Evolutionary conservation across 805 yeast genomes (phyloP).

Genomic region (Candida namnaoensis): DNA sequence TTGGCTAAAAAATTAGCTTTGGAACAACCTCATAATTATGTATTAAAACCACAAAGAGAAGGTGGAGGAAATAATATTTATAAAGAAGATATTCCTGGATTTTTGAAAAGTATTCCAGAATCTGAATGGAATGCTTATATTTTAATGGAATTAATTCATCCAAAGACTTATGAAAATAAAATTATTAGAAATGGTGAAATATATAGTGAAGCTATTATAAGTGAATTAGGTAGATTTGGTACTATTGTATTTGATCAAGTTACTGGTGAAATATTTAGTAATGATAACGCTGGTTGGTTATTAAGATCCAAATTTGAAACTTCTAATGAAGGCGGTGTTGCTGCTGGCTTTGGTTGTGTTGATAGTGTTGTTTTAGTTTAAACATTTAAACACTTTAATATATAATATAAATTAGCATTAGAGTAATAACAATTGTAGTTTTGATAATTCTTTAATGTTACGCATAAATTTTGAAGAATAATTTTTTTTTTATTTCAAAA

Average conservation of each 20-base stretch:
- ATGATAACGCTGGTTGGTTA: constrained; percentile 75
- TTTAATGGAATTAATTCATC: constrained; percentile 86
- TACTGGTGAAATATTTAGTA: constrained; percentile 45
- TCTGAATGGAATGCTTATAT: constrained; percentile 85
- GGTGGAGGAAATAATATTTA: constrained; percentile 98
- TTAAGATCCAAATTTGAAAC: constrained; percentile 81
- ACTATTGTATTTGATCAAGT: constrained; percentile 65
- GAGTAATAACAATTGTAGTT: too few relatives aligned
- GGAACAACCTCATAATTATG: constrained; percentile 61
- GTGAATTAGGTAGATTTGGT: constrained; percentile 92
- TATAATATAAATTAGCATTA: too few relatives aligned
- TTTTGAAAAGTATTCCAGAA: constrained; percentile 50
- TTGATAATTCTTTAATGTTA: too few relatives aligned
- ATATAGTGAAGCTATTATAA: constrained; percentile 64
- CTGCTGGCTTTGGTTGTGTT: constrained; percentile 97
- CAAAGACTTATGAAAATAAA: constrained; percentile 60
- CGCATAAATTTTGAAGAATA: too few relatives aligned
- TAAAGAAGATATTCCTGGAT: constrained; percentile 74
- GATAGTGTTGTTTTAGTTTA: constrained; percentile 60
- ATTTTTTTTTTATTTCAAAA: too few relatives aligned
- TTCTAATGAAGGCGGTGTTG: constrained; percentile 97
- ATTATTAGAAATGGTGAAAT: constrained; percentile 62
- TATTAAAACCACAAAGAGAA: constrained; percentile 95
- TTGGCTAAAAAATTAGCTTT: constrained; percentile 61
- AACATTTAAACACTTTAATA: neutral